Evolutionary conservation across 768 basidiomycete genomes (phyloP).

Genomic region (Psilocybe azurescens): DNA sequence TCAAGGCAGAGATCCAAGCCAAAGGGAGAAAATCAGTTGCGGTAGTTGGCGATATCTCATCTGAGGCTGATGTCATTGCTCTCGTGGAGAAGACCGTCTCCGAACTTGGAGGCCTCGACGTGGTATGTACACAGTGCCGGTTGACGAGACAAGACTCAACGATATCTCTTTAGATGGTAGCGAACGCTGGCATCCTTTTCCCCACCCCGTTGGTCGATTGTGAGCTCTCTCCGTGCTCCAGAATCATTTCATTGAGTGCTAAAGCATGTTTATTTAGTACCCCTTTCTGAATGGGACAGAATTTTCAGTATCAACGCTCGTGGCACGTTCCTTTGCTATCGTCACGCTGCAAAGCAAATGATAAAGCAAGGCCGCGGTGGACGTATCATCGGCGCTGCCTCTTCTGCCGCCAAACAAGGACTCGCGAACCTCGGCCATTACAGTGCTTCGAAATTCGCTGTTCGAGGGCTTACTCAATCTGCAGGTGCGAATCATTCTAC

Average conservation of each 20-base stretch:
- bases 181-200: constrained; percentile 34
- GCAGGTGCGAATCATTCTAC: not conserved
- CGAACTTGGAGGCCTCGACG: constrained; percentile 50
- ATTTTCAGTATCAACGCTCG: constrained; percentile 56
- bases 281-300: constrained; percentile 44
- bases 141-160: not conserved
- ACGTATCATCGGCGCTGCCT: constrained; percentile 55
- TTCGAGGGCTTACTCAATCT: constrained; percentile 5
- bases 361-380: constrained; percentile 56
- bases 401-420: constrained; percentile 35
- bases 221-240: constrained; percentile 4
- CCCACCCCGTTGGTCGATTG: constrained; percentile 25
- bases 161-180: constrained; percentile 31
- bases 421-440: not conserved
- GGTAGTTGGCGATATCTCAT: constrained; percentile 40
- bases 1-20: constrained; percentile 31
- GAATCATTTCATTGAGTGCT: not conserved
- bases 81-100: constrained; percentile 36
- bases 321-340: constrained; percentile 66
- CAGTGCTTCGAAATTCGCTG: constrained; percentile 8
- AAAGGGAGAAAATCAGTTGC: constrained; percentile 28
- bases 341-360: constrained; percentile 69
- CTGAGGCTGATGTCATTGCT: constrained; percentile 43
- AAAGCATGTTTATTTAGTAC: constrained; percentile 25
- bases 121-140: constrained; percentile 35